Percentiles rank a stretch among this genome's conserved stretches.
Conservation (phyloP, 164 flowering plant genomes). For the Sedum album region DNA sequence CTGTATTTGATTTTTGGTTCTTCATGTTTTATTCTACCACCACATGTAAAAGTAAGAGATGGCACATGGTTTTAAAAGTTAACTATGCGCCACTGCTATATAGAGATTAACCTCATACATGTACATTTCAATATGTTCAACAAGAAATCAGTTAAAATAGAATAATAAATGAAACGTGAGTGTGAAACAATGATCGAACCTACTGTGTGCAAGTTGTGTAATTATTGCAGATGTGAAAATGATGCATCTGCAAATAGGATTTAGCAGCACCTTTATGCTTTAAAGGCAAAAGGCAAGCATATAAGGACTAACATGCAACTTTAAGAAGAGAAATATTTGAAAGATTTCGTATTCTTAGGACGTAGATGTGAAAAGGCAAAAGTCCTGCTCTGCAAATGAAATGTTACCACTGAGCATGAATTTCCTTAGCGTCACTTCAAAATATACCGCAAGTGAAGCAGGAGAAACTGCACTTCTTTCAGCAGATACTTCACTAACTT, state of each 20-base stretch:
- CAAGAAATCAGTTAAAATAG: not conserved
- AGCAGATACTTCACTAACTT: not conserved
- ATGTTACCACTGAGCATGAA: not conserved
- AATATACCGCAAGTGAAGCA: not conserved
- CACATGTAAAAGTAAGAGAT: constrained; percentile 4
- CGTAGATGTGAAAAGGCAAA: not conserved
- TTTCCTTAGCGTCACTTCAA: not conserved
- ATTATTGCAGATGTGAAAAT: not conserved
- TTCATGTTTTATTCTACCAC: not conserved
- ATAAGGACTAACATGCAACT: constrained; percentile 2
- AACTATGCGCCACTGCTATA: not conserved
- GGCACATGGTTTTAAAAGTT: not conserved
- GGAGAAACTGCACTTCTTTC: constrained; percentile 3
- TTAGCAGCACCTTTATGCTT: not conserved
- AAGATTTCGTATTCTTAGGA: not conserved
- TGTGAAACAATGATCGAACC: not conserved
- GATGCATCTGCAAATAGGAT: not conserved
- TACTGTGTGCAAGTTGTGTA: not conserved
- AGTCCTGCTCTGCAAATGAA: not conserved
- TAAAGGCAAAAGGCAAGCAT: constrained; percentile 1
- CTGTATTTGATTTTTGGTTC: not conserved
- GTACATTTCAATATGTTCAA: not conserved
- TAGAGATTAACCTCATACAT: not conserved
- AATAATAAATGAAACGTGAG: not conserved
- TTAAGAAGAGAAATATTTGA: not conserved